phyloP scores from a whole-genome alignment of 208 protist species.

The Crithidia sp. region DNA sequence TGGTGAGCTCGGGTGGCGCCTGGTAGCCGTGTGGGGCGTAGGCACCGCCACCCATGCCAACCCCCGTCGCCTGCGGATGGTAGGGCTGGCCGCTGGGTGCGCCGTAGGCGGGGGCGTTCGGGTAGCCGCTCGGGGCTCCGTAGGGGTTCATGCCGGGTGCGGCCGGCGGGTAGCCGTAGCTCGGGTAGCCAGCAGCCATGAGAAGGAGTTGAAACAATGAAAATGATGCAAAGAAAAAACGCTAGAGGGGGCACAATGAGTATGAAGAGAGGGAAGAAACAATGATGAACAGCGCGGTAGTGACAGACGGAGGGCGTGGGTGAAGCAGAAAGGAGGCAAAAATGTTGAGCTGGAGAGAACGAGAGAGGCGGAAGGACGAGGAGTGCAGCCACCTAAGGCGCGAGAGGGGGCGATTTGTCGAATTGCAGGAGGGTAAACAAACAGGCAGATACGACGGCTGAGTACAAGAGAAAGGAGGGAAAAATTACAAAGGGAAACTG shows the following conservation, averaged over 20 bases:
- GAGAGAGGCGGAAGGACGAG: not conserved
- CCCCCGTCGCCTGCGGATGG: not conserved
- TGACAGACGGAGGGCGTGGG: too few relatives aligned
- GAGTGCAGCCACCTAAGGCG: too few relatives aligned
- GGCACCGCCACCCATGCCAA: not conserved
- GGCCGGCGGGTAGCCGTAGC: not conserved
- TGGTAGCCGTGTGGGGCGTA: slow-evolving; percentile 16
- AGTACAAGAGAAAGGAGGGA: not conserved
- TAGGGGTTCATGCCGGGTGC: not conserved
- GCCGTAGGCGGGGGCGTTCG: not conserved
- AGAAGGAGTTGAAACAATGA: not conserved
- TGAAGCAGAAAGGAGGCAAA: too few relatives aligned
- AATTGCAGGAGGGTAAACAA: not conserved
- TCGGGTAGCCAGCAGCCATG: slow-evolving; percentile 10
- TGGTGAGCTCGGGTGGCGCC: slow-evolving; percentile 31
- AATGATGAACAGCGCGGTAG: not conserved
- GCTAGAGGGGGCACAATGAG: not conserved
- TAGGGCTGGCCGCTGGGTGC: not conserved
- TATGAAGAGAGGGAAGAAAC: not conserved
- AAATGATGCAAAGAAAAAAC: not conserved
- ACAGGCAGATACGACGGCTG: not conserved
- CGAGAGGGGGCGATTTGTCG: not conserved
- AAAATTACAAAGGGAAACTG: slow-evolving; percentile 7
- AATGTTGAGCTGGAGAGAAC: not conserved
- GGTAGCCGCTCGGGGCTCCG: slow-evolving; percentile 2